Evolutionary conservation across 2,329 filamentous ascomycete genomes (phyloP).

Genomic region (Pseudogymnoascus sp.): DNA sequence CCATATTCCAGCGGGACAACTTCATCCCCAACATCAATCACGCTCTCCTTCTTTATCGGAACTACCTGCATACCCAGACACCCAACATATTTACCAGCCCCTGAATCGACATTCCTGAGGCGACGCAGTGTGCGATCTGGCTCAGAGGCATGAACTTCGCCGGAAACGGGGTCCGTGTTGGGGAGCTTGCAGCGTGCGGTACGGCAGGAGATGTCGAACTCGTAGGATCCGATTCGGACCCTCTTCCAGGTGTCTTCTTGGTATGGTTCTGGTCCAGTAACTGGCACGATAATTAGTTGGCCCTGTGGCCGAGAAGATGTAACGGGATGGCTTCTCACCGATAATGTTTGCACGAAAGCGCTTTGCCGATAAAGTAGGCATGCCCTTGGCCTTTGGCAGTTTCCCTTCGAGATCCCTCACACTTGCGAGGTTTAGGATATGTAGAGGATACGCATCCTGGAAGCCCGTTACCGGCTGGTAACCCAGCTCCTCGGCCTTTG

Average conservation of each 20-base stretch:
- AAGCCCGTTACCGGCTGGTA: conserved; percentile 61
- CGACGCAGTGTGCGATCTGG: conserved; percentile 51
- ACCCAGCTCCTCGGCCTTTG: conserved; percentile 48
- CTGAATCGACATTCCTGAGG: conserved; percentile 52
- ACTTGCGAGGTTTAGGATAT: conserved; percentile 58
- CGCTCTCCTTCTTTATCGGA: conserved; percentile 40
- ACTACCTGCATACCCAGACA: conserved; percentile 62
- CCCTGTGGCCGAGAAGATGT: not conserved
- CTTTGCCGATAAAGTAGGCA: conserved; percentile 49
- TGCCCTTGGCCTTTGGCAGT: conserved; percentile 42
- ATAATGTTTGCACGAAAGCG: conserved; percentile 69
- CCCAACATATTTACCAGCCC: conserved; percentile 43
- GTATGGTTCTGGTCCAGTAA: conserved; percentile 56
- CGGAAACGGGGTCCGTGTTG: conserved; percentile 53
- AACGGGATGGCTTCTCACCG: conserved; percentile 33
- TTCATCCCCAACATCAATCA: conserved; percentile 49
- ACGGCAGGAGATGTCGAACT: conserved; percentile 55
- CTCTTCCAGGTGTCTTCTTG: conserved; percentile 64
- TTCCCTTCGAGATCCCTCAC: conserved; percentile 52
- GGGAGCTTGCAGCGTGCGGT: conserved; percentile 65
- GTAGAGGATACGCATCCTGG: conserved; percentile 66
- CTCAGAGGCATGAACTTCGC: conserved; percentile 37
- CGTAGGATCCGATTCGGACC: conserved; percentile 44
- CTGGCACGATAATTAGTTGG: conserved; percentile 30
- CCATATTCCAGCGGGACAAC: conserved; percentile 39